Evolutionary conservation across 495 filamentous ascomycete species (phyloP).

Genomic region (Pyronema domesticum): DNA sequence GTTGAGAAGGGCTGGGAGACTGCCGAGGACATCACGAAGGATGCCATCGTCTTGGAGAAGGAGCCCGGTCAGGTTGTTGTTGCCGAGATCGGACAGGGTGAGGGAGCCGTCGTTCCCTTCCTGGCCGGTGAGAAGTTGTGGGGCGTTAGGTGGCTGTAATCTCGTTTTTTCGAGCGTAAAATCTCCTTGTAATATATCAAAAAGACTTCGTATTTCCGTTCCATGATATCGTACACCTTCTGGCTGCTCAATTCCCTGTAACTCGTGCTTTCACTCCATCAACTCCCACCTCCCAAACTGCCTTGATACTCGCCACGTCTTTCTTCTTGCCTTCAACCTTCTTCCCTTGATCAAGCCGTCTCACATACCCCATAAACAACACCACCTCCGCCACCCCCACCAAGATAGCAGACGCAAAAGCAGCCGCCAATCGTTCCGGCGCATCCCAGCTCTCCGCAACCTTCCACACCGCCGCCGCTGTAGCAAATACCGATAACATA

Average conservation of each 20-base stretch:
- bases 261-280: not conserved
- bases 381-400: conserved; percentile 77
- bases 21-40: conserved; percentile 29
- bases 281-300: not conserved
- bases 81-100: conserved; percentile 26
- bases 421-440: conserved; percentile 48
- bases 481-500: conserved; percentile 51
- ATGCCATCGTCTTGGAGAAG: conserved; percentile 45
- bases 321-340: conserved; percentile 44
- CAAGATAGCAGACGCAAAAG: conserved; percentile 46
- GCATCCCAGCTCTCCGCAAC: conserved; percentile 51
- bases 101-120: conserved; percentile 53
- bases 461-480: conserved; percentile 54
- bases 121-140: conserved; percentile 47
- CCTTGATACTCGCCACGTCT: conserved; percentile 28
- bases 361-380: conserved; percentile 72
- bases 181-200: too few species aligned
- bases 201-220: too few species aligned
- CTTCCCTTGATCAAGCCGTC: conserved; percentile 50
- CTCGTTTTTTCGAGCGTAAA: too few species aligned
- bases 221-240: too few species aligned
- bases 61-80: conserved; percentile 29
- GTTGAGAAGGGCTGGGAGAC: conserved; percentile 23
- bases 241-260: too few species aligned
- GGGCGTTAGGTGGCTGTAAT: conserved; percentile 32